Evolutionary conservation across 176 grass and related monocot genomes (phyloP).

Genomic region (Hyparrhenia diplandra): DNA sequence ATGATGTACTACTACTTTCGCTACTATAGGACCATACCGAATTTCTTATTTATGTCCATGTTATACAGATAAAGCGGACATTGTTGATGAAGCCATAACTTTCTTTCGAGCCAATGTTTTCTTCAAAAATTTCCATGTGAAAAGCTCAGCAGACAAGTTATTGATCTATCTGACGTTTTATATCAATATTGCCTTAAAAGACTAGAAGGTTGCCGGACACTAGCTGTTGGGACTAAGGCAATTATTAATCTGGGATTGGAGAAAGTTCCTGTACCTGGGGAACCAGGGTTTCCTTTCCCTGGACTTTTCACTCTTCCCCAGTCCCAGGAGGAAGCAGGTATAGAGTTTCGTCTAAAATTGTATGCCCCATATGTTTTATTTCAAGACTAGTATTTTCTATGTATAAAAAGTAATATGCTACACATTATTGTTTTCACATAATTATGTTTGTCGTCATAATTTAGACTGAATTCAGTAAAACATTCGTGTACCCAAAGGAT

Average conservation of each 20-base stretch:
- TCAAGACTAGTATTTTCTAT: neutral
- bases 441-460: neutral
- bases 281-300: constrained; percentile 94
- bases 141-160: constrained; percentile 82
- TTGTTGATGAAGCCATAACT: constrained; percentile 97
- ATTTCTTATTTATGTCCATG: constrained; percentile 13
- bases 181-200: constrained; percentile 97
- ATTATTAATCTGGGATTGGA: constrained; percentile 96
- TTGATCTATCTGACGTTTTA: constrained; percentile 95
- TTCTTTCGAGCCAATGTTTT: constrained; percentile 99
- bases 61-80: constrained; percentile 75
- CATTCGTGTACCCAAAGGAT: neutral
- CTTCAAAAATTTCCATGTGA: constrained; percentile 92
- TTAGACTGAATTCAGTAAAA: neutral
- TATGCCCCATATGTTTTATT: neutral
- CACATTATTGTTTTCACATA: neutral
- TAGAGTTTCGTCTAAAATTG: neutral
- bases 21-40: neutral
- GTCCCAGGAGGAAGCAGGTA: constrained; percentile 86
- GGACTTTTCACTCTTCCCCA: constrained; percentile 79
- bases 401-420: neutral
- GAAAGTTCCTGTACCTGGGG: constrained; percentile 94
- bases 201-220: constrained; percentile 85
- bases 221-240: constrained; percentile 96
- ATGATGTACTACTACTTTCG: neutral